Conservation (phyloP, 2,329 filamentous ascomycete species). For the Dactylellina haptotyla region DNA sequence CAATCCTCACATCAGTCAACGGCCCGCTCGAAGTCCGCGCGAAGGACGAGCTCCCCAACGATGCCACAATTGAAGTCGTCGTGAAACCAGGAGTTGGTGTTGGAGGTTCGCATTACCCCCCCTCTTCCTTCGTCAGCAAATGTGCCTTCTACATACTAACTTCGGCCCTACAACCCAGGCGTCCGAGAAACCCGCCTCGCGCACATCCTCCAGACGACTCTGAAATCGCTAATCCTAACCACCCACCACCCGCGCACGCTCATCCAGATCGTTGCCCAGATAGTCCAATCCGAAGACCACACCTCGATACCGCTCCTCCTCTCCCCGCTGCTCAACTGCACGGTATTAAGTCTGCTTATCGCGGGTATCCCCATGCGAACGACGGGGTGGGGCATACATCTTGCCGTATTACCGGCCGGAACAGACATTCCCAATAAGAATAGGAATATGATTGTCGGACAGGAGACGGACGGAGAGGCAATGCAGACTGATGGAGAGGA, state of each 20-base stretch:
- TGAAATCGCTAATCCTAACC: constrained; percentile 78
- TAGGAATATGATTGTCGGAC: constrained; percentile 14
- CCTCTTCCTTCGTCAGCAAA: background rate
- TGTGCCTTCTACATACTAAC: constrained; percentile 48
- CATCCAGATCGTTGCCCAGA: constrained; percentile 83
- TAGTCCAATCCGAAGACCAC: constrained; percentile 74
- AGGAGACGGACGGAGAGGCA: constrained; percentile 8
- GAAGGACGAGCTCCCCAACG: constrained; percentile 89
- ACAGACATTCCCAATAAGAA: constrained; percentile 16
- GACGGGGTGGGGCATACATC: constrained; percentile 73
- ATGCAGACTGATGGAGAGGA: constrained; percentile 27
- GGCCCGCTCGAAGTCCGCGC: constrained; percentile 90
- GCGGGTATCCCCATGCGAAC: constrained; percentile 82
- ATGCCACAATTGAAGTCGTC: constrained; percentile 88
- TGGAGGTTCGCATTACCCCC: constrained; percentile 69
- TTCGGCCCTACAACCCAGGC: constrained; percentile 61
- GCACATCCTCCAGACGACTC: constrained; percentile 74
- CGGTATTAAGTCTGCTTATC: constrained; percentile 80
- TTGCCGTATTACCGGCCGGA: constrained; percentile 67
- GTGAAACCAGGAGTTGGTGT: constrained; percentile 86
- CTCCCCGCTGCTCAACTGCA: constrained; percentile 82
- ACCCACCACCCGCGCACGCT: constrained; percentile 79
- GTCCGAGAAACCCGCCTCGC: constrained; percentile 85
- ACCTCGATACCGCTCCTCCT: constrained; percentile 75
- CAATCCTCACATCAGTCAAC: constrained; percentile 85